A percentile compares a stretch with the other conserved stretches of the same genome.
phyloP scores from a whole-genome alignment of 1,284 basidiomycete genomes.

The Pyrrhoderma lamaoense region DNA sequence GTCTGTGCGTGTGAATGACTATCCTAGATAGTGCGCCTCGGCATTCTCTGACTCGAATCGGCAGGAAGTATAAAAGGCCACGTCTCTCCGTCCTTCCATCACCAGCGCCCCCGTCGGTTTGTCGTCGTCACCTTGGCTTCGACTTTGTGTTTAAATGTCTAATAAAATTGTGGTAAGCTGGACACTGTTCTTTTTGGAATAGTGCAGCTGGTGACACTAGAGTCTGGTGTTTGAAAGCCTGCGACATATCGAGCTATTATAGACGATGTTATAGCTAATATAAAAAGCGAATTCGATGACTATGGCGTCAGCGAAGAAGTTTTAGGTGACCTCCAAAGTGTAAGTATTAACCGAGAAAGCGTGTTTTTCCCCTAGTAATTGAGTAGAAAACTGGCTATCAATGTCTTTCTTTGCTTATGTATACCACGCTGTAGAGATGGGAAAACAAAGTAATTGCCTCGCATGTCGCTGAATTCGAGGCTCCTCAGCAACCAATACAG shows the following conservation, averaged over 20 bases:
- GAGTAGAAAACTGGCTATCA: neutral
- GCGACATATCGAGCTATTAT: slow-evolving; percentile 89
- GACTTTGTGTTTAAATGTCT: slow-evolving; percentile 49
- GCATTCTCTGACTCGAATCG: slow-evolving; percentile 30
- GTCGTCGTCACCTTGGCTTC: slow-evolving; percentile 22
- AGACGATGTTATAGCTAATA: slow-evolving; percentile 87
- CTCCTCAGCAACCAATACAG: slow-evolving; percentile 29
- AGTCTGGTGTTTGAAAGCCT: slow-evolving; percentile 64
- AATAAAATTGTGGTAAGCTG: slow-evolving; percentile 90
- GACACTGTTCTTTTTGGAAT: slow-evolving; percentile 51
- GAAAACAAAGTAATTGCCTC: slow-evolving; percentile 88
- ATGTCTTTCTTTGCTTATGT: slow-evolving; percentile 4
- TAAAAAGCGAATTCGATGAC: slow-evolving; percentile 95
- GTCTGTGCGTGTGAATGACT: slow-evolving; percentile 43
- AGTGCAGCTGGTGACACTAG: slow-evolving; percentile 51
- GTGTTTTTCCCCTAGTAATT: slow-evolving; percentile 9
- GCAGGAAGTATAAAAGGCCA: slow-evolving; percentile 45
- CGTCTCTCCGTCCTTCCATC: slow-evolving; percentile 24
- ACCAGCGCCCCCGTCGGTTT: slow-evolving; percentile 27
- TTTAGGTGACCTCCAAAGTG: slow-evolving; percentile 79
- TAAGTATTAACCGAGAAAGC: slow-evolving; percentile 38
- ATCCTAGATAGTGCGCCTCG: slow-evolving; percentile 30
- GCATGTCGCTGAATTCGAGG: slow-evolving; percentile 89
- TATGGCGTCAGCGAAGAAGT: slow-evolving; percentile 93
- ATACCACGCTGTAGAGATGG: slow-evolving; percentile 67